Evolutionary conservation across 192 early-diverging fungal species (phyloP), one percentile per base, ranked within the genome.

Genomic region (Rhizophlyctis rosea): DNA sequence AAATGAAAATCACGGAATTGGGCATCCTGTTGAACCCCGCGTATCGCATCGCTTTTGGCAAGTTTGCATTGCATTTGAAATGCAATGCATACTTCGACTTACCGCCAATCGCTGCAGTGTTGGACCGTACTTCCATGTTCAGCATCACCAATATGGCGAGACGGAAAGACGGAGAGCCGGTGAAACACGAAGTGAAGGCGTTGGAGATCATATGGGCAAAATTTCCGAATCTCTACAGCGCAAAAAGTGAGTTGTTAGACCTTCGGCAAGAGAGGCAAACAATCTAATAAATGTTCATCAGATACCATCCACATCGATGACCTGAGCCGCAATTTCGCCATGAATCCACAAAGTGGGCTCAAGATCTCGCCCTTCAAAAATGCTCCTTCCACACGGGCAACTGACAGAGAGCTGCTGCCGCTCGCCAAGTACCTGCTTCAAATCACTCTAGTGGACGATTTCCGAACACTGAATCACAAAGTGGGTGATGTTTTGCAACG

Each of bases 231-330:
- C 51, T 21, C 18, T 61, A 54, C 28, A 27, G 59, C 0, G 24
- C 59, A 3, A 62, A 64, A 18, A 44, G 39, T 44, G 39, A 7
- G 39, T 44, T 44, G 9, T 7, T 44, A 13, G 9, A n/a, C n/a
- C n/a, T n/a, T n/a, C n/a, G n/a, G n/a, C n/a, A n/a, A n/a, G n/a
- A n/a, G n/a, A n/a, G n/a, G n/a, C n/a, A n/a, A n/a, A n/a, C n/a
- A n/a, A n/a, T n/a, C n/a, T n/a, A n/a, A n/a, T n/a, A n/a, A n/a
- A n/a, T n/a, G n/a, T n/a, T n/a, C n/a, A n/a, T n/a, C n/a, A 7
- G 87, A 88, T 62, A 90, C 88, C 0, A 74, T 88, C 21, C 88
- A 90, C 47, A 64, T 91, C 2, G 89, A 91, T 54, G 89, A 91
- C 48, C 57, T 91, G 65, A 73, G 78, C 24, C 73, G 87, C 16